Evolutionary conservation across 2,329 filamentous ascomycete species (phyloP).

Genomic region (Fusarium neocosmosporiellum): DNA sequence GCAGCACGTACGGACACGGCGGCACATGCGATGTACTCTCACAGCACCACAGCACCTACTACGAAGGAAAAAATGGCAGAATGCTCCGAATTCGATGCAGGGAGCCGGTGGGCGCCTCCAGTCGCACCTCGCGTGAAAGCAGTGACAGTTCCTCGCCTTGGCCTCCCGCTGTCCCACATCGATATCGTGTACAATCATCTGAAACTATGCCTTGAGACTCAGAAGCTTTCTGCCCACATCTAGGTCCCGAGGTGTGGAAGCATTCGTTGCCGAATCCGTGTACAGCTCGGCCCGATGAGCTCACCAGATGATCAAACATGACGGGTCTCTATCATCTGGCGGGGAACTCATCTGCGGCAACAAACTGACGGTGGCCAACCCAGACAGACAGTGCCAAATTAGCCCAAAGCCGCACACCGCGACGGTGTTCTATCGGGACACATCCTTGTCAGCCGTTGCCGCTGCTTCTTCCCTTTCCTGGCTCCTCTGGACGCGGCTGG

Average conservation of each 20-base stretch:
- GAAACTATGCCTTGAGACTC: conserved; percentile 41
- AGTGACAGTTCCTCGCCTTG: conserved; percentile 42
- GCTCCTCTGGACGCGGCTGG: background rate
- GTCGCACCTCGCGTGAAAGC: conserved; percentile 37
- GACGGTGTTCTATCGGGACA: conserved; percentile 34
- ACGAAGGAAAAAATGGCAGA: conserved; percentile 36
- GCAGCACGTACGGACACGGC: conserved; percentile 18
- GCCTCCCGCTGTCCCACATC: conserved; percentile 42
- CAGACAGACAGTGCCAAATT: conserved; percentile 23
- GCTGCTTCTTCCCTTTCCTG: conserved; percentile 12
- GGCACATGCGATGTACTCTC: conserved; percentile 30
- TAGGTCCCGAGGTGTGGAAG: conserved; percentile 21
- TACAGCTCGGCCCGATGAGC: conserved; percentile 40
- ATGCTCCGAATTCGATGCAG: conserved; percentile 44
- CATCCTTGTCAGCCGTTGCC: conserved; percentile 13
- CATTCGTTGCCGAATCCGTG: conserved; percentile 29
- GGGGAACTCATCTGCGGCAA: conserved; percentile 20
- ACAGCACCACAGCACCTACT: conserved; percentile 18
- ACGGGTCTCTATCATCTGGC: conserved; percentile 19
- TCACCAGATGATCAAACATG: conserved; percentile 29
- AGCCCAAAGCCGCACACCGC: conserved; percentile 3
- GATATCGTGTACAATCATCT: conserved; percentile 45
- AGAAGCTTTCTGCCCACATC: conserved; percentile 11
- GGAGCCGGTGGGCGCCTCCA: conserved; percentile 38
- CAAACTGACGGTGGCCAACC: background rate